phyloP scores from a whole-genome alignment of 257 asterid genomes.

The Salvia miltiorrhiza region DNA sequence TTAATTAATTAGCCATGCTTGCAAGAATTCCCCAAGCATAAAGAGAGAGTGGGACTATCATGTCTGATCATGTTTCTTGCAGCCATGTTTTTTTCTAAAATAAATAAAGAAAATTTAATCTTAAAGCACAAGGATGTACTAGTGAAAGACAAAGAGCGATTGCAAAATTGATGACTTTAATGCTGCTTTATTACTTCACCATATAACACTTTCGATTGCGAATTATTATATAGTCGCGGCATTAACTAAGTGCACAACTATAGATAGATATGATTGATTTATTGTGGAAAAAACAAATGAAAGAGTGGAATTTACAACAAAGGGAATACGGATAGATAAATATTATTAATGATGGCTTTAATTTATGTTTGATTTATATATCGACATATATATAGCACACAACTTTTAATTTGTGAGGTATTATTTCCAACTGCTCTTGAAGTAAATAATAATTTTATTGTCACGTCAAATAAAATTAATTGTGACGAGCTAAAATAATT shows the following conservation, averaged over 20 bases:
- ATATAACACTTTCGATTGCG: background rate
- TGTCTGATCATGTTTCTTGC: background rate
- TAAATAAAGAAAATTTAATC: background rate
- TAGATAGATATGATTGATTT: background rate
- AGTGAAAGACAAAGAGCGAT: slow-evolving; percentile 5
- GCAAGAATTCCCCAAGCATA: slow-evolving; percentile 15
- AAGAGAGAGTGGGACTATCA: slow-evolving; percentile 21
- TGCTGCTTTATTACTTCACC: slow-evolving; percentile 16
- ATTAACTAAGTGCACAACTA: background rate
- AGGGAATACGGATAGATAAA: no score
- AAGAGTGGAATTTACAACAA: background rate
- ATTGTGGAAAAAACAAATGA: background rate
- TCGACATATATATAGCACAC: background rate
- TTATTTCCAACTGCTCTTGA: background rate
- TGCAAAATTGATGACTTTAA: background rate
- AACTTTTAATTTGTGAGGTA: background rate
- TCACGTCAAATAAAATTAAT: background rate
- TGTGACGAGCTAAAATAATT: background rate
- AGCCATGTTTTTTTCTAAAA: background rate
- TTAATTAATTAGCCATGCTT: slow-evolving; percentile 16
- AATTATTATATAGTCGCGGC: background rate
- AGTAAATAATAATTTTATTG: background rate
- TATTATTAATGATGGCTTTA: background rate
- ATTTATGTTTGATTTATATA: background rate
- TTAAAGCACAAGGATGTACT: slow-evolving; percentile 4